Conservation (phyloP, 352 stramenopile species). For the Globisporangium abappressorium region DNA sequence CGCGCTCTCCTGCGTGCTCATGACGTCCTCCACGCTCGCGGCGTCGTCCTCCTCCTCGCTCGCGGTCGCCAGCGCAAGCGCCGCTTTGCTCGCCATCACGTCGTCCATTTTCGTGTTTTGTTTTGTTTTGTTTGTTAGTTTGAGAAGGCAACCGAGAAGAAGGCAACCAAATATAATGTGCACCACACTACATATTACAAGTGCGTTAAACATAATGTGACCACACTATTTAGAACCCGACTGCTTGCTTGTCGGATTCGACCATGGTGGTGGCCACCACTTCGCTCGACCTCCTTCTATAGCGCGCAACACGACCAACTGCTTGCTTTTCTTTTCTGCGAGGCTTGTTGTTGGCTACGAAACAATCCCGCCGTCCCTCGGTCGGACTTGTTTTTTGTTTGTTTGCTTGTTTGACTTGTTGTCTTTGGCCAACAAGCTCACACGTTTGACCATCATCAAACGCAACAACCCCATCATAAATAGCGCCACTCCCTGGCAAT, state of each 20-base stretch:
- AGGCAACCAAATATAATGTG: not conserved
- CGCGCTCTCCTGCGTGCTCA: slow-evolving; percentile 25
- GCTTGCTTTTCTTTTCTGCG: not conserved
- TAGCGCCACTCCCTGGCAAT: too few species aligned
- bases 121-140: not conserved
- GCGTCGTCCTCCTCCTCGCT: slow-evolving; percentile 16
- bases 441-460: not conserved
- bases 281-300: not conserved
- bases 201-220: not conserved
- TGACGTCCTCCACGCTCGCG: slow-evolving; percentile 17
- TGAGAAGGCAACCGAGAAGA: not conserved
- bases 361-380: not conserved
- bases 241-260: not conserved
- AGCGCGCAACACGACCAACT: not conserved
- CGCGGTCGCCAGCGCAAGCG: not conserved
- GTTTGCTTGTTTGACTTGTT: too few species aligned
- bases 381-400: not conserved
- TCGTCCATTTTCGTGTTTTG: slow-evolving; percentile 4
- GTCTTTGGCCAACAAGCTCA: not conserved
- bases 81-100: not conserved
- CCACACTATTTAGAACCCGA: not conserved
- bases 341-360: not conserved
- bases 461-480: not conserved
- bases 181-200: not conserved
- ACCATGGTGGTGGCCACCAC: not conserved